These are phyloP conservation scores for Meredithiella fracta DNA, from an alignment of 2,329 filamentous ascomycete species.

Conservation along the genomic window DNA sequence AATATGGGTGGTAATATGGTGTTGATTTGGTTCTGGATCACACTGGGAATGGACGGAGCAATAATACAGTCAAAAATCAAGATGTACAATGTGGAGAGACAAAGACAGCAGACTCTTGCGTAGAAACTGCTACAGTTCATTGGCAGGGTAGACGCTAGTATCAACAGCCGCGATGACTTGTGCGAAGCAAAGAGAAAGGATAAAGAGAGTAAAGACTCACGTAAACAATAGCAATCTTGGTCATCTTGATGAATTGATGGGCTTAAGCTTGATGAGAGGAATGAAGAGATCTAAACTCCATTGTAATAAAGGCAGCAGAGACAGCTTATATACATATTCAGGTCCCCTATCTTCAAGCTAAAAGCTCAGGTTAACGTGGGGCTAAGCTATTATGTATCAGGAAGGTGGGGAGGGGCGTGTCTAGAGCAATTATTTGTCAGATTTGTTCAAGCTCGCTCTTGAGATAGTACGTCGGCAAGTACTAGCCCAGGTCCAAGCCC, in stretches of 20 bases:
- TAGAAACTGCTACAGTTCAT: too few relatives aligned
- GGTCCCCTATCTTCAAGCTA: background rate
- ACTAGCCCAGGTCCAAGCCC: background rate
- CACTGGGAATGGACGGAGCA: background rate
- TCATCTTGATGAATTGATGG: constrained; percentile 37
- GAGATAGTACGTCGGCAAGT: too few relatives aligned
- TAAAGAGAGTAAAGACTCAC: constrained; percentile 33
- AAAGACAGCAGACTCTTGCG: too few relatives aligned
- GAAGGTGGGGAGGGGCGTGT: background rate
- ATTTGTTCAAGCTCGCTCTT: too few relatives aligned
- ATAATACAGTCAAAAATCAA: background rate
- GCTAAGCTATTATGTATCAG: background rate
- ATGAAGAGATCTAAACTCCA: background rate
- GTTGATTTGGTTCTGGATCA: background rate
- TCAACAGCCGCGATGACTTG: background rate
- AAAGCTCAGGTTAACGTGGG: background rate
- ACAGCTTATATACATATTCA: background rate
- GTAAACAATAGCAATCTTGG: constrained; percentile 81
- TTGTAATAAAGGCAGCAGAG: background rate
- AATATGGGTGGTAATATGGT: background rate
- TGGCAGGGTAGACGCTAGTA: too few relatives aligned
- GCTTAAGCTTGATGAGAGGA: background rate
- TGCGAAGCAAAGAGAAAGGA: background rate
- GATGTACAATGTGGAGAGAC: too few relatives aligned
- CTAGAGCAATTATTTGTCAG: background rate